Conservation (phyloP, 441 rosid genomes). For the Euphorbia celastroides region DNA sequence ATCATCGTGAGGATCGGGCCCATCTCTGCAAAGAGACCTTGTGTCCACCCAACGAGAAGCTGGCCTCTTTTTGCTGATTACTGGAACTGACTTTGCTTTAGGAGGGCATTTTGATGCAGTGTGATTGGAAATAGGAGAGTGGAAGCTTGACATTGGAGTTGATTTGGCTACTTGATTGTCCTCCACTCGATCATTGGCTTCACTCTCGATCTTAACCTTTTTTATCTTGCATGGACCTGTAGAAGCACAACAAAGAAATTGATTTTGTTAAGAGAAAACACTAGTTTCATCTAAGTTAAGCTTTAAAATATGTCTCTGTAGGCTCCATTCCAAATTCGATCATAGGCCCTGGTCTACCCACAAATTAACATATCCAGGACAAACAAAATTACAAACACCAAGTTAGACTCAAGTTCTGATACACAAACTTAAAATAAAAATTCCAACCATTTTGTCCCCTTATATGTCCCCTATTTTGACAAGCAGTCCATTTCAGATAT, state of each 20-base stretch:
- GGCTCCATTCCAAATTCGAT: not conserved
- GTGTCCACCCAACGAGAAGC: constrained; percentile 80
- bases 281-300: not conserved
- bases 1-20: constrained; percentile 81
- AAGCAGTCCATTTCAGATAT: too few species aligned
- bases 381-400: too few species aligned
- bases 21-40: constrained; percentile 47
- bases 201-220: constrained; percentile 35
- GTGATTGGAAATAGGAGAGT: constrained; percentile 23
- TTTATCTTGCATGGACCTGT: constrained; percentile 20
- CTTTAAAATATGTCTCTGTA: too few species aligned
- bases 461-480: too few species aligned
- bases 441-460: too few species aligned
- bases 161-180: constrained; percentile 31
- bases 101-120: constrained; percentile 26
- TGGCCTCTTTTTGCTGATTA: constrained; percentile 53
- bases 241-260: constrained; percentile 6
- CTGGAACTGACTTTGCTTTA: constrained; percentile 32
- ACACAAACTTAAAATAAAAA: too few species aligned
- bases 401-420: too few species aligned
- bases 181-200: constrained; percentile 23
- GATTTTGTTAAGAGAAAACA: not conserved
- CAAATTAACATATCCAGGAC: too few species aligned
- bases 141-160: constrained; percentile 27
- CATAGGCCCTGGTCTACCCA: not conserved